phyloP scores from a whole-genome alignment of 176 grass and related monocot species.

The Oryza nivara region DNA sequence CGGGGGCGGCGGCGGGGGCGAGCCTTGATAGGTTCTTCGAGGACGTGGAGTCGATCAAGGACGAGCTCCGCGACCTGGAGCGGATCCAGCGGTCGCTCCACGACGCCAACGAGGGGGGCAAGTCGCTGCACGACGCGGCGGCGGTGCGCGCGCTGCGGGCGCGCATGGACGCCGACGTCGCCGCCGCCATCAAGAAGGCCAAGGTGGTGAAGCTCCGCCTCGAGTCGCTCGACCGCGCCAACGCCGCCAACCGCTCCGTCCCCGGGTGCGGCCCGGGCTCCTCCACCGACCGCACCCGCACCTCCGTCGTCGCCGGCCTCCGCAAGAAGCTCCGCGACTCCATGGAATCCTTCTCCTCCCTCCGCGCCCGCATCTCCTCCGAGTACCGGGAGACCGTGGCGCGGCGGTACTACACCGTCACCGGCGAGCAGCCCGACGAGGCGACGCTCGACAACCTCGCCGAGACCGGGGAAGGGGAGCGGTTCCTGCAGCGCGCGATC shows the following conservation, averaged over 20 bases:
- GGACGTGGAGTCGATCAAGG: constrained; percentile 94
- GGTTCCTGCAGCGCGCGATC: constrained; percentile 79
- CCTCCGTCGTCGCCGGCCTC: constrained; percentile 77
- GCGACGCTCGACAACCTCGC: constrained; percentile 69
- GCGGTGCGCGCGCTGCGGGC: constrained; percentile 69
- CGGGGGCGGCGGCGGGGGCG: constrained; percentile 49
- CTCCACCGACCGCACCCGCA: constrained; percentile 77
- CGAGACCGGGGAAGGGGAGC: constrained; percentile 73
- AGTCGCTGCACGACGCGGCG: constrained; percentile 81
- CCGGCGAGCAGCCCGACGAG: constrained; percentile 67
- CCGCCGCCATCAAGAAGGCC: constrained; percentile 80
- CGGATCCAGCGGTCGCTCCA: constrained; percentile 68
- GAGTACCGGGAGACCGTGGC: constrained; percentile 83
- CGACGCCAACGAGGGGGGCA: constrained; percentile 74
- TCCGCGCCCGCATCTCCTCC: constrained; percentile 50
- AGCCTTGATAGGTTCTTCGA: constrained; percentile 88
- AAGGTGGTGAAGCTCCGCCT: constrained; percentile 87
- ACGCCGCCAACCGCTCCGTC: constrained; percentile 79
- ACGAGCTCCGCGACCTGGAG: constrained; percentile 85
- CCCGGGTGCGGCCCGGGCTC: constrained; percentile 60
- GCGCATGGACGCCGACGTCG: constrained; percentile 77
- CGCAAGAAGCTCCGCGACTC: constrained; percentile 87
- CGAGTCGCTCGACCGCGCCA: constrained; percentile 92
- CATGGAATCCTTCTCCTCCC: constrained; percentile 78
- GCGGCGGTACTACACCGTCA: constrained; percentile 84